Base-by-base conservation (phyloP, 352 stramenopile species). In the Globisporangium splendens region DNA sequence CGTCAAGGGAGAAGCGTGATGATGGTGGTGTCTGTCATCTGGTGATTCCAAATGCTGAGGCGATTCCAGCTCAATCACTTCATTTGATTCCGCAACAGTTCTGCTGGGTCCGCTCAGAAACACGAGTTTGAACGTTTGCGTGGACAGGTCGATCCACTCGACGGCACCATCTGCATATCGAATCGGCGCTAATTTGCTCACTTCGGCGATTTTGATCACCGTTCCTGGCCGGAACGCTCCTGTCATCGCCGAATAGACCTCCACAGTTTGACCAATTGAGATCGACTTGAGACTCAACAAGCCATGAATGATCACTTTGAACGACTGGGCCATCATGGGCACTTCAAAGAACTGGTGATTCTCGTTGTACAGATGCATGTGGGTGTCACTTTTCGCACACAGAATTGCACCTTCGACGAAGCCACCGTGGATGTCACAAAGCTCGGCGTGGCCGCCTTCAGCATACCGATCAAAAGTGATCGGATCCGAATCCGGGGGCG, bases 281-380 rank as follows among this genome's bases (percentile, higher is more conserved):
- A 88, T 66, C 3, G 11, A 62, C 46, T 83, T 85, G 14, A 88
- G 47, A 24, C 39, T 70, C 20, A 72, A 21, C 0, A 88, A 46
- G 0, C 77, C 77, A 15, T 86, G 75, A 46, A 88, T 66, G 47
- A 88, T 62, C 42, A 81, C 77, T 56, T 83, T 86, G 53, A 88
- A 81, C 24, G 66, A 48, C 59, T 88, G 77, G 7, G 38, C 20
- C 2, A 17, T 8, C 8, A 64, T 61, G 1, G 49, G 24, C 33
- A 87, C 65, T 54, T 83, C 70, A 43, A 87, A 87, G 54, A 85
- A 84, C 31, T 77, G 73, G 0, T 55, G 66, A 8, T 33, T 55
- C 24, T 88, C 77, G 42, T 77, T 88, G 73, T 79, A 86, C 0
- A 88, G 51, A 12, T 86, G 77, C 1, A 86, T 55, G n/a, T 66